Base-by-base conservation (phyloP, 1,284 basidiomycete genomes). In the Rhodotorula sp. region DNA sequence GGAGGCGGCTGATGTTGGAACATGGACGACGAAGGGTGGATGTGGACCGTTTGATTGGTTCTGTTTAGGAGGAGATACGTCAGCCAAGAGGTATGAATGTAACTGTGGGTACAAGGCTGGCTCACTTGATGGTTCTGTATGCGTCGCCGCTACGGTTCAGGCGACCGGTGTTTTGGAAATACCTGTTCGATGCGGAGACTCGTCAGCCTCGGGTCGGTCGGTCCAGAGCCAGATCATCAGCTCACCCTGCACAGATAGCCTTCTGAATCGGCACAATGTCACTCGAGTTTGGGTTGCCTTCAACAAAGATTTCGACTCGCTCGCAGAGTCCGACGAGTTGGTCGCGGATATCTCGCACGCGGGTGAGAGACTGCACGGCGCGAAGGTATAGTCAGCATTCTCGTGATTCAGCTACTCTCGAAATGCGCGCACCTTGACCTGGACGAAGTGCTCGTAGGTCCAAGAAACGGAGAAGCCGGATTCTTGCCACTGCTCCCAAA, bases 401-500 rank as follows among this genome's bases (percentile, higher is more conserved):
- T 26, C 8, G n/a, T 29, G 26, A 5, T 31, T n/a, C 5, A 5
- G n/a, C 18, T 18, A 31, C 21, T 15, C 3, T 5, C 20, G 15
- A 26, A 5, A 12, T 31, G 52, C 10, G 20, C 71, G 21, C 46
- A 76, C 74, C 69, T 99, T 99, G 86, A 92, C 95, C 83, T 99
- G 97, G 65, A 99, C 84, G 83, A 96, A 99, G 80, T 99, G 75
- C 73, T 81, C 94, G 80, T 94, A 93, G 79, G 78, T 77, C 78
- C 92, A 95, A 82, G 92, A 83, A 54, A 79, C 72, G 21, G 91
- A 93, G 81, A 95, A 99, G 79, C 92, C 93, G 52, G 92, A 92
- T 78, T 99, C 95, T 39, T 92, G 92, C 95, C 96, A 99, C 80
- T 98, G 94, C 80, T 97, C 92, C 91, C 93, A 99, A 12, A 98